These are phyloP conservation scores for Hypoxylon sp. DNA, from an alignment of 2,329 filamentous ascomycete species.

Conservation along the genomic window DNA sequence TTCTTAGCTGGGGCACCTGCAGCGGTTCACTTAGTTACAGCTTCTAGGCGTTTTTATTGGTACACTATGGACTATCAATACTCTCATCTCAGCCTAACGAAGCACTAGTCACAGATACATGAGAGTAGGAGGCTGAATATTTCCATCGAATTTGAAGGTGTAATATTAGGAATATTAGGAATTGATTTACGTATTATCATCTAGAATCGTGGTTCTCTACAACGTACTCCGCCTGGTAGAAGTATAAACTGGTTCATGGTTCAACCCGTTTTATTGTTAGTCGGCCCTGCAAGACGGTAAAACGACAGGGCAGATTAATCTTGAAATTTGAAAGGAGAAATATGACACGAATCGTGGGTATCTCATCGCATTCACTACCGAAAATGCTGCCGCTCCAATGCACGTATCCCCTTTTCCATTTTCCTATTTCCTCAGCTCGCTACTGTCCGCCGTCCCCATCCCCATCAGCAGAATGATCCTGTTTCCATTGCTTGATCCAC, in stretches of 20 bases:
- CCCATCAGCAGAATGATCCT: slow-evolving; percentile 65
- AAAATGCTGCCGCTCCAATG: slow-evolving; percentile 9
- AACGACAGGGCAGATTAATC: not conserved
- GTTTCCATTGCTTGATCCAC: slow-evolving; percentile 89
- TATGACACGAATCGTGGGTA: slow-evolving; percentile 17
- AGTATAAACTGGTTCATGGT: not conserved
- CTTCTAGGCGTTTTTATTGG: slow-evolving; percentile 13
- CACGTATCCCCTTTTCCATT: not conserved
- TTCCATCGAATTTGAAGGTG: not conserved
- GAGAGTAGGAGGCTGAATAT: not conserved
- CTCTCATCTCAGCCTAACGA: not conserved
- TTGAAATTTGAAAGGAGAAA: not conserved
- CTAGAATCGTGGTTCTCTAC: no score
- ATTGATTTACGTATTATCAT: no score
- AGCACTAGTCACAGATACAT: not conserved
- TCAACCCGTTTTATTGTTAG: not conserved
- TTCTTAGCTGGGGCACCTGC: slow-evolving; percentile 16
- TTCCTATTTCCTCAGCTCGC: not conserved
- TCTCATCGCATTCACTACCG: slow-evolving; percentile 32
- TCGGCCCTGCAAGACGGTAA: not conserved
- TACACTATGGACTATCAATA: slow-evolving; percentile 4
- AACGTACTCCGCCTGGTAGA: not conserved
- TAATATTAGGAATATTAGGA: no score
- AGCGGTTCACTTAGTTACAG: slow-evolving; percentile 8
- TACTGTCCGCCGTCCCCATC: slow-evolving; percentile 5